Base-by-base conservation (phyloP, 768 basidiomycete genomes). In the Hortiboletus flavorubellus region DNA sequence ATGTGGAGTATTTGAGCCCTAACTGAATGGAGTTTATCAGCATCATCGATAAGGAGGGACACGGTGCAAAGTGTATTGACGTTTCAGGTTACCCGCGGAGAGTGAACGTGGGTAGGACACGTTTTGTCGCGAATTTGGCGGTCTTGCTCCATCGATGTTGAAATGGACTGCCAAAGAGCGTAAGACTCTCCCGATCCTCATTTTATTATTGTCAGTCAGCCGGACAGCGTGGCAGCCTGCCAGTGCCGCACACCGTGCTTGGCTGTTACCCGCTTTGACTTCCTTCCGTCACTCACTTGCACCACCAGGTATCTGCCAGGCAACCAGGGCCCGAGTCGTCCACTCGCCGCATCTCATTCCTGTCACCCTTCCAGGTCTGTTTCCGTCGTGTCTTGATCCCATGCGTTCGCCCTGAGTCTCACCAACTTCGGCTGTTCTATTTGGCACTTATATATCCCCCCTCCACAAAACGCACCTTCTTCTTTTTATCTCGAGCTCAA, bases 391-490 rank as follows among this genome's bases (percentile, higher is more conserved):
- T 61, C 57, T 23, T 59, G 58, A 55, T 63, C 47, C 63, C 68
- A 69, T 69, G 68, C 52, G 68, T 66, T 59, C 47, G 63, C 68
- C 68, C 69, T 69, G 68, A 68, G 71, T 72, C 69, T 66, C 61
- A 64, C 69, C 41, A n/a, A 43, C 34, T 65, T 61, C 55, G 55
- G 55, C 63, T 58, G 34, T 43, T 45, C 45, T 16, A 23, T 46
- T 49, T 31, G 57, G 61, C 62, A 64, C 60, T 65, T 73, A 75
- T 73, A 75, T 72, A 76, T 58, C 58, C 60, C 56, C 43, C 55
- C 51, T 50, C 47, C 53, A 46, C 51, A 29, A 42, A 8, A 60
- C 54, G 48, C 54, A 55, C 58, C 51, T 55, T 35, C 34, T 37
- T 51, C 48, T 45, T 59, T 59, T 58, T 62, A 56, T 60, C 59